phyloP scores from a whole-genome alignment of 441 rosid genomes.

The Erodium texanum region DNA sequence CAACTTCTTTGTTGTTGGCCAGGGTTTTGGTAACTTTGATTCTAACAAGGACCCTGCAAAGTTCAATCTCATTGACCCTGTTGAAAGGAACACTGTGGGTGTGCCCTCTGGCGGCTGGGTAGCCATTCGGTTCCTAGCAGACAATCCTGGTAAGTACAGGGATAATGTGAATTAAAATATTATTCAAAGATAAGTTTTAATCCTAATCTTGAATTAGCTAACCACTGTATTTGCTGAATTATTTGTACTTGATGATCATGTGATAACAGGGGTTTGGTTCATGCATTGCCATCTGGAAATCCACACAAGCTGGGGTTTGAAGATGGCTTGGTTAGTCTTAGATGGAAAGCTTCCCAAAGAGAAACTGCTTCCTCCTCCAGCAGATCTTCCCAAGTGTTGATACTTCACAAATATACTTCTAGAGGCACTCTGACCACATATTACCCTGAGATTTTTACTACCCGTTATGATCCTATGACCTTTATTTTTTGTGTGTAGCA shows the following conservation, averaged over 20 bases:
- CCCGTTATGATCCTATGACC: neutral
- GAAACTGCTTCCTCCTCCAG: slow-evolving; percentile 6
- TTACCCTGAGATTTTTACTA: neutral
- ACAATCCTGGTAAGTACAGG: slow-evolving; percentile 46
- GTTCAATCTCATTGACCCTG: slow-evolving; percentile 49
- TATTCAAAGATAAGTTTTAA: neutral
- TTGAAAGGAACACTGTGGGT: slow-evolving; percentile 51
- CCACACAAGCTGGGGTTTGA: slow-evolving; percentile 51
- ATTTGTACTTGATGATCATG: neutral
- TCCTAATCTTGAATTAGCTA: neutral
- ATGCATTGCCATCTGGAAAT: slow-evolving; percentile 46
- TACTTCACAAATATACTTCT: neutral
- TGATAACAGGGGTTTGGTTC: slow-evolving; percentile 2
- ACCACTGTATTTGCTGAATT: neutral
- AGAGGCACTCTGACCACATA: neutral
- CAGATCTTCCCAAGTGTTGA: slow-evolving; percentile 9
- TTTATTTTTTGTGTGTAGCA: neutral
- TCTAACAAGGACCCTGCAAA: slow-evolving; percentile 39
- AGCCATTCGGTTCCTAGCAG: slow-evolving; percentile 50
- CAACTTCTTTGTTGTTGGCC: slow-evolving; percentile 52
- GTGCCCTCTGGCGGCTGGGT: slow-evolving; percentile 72
- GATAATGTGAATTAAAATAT: neutral
- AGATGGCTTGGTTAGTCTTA: slow-evolving; percentile 48
- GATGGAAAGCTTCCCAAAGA: slow-evolving; percentile 26
- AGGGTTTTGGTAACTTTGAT: slow-evolving; percentile 53